These are phyloP conservation scores for Trichaptum fuscoviolaceum DNA, from an alignment of 768 basidiomycete genomes.

Conservation along the genomic window DNA sequence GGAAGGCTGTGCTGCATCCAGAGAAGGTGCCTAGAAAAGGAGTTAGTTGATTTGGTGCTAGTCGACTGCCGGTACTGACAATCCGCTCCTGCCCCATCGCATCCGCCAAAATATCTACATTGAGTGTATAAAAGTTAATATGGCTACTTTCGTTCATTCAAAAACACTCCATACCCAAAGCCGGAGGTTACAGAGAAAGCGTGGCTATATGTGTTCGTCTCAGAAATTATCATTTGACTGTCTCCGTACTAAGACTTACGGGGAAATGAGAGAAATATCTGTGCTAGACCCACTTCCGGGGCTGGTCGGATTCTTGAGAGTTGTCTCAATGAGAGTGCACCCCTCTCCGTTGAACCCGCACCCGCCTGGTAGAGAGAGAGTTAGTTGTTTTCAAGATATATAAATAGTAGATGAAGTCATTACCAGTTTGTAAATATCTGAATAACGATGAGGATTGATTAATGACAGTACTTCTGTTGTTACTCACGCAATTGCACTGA, in stretches of 20 bases:
- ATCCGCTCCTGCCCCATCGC: slow-evolving; percentile 23
- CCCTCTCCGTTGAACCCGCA: slow-evolving; percentile 33
- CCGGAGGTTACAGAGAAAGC: slow-evolving; percentile 30
- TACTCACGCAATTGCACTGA: slow-evolving; percentile 32
- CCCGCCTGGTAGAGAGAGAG: slow-evolving; percentile 15
- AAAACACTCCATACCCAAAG: slow-evolving; percentile 21
- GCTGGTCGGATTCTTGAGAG: slow-evolving; percentile 27
- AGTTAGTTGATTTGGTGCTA: background rate
- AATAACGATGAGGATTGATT: background rate
- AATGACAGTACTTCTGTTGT: background rate
- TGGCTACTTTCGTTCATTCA: background rate
- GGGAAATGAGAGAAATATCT: slow-evolving; percentile 29
- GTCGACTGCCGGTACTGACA: slow-evolving; percentile 17
- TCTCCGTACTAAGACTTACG: slow-evolving; percentile 17
- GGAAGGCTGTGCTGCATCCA: slow-evolving; percentile 28
- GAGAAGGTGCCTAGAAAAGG: slow-evolving; percentile 22
- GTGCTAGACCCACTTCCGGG: slow-evolving; percentile 31
- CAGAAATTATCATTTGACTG: background rate
- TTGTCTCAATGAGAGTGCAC: slow-evolving; percentile 30
- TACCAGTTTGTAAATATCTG: slow-evolving; percentile 12
- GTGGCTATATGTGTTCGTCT: slow-evolving; percentile 16
- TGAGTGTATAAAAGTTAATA: background rate
- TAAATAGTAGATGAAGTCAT: background rate
- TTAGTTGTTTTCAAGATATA: background rate
- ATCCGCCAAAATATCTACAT: slow-evolving; percentile 25